Base-by-base conservation (phyloP, 202 grass and related monocot genomes). In the Zoysia matrella region DNA sequence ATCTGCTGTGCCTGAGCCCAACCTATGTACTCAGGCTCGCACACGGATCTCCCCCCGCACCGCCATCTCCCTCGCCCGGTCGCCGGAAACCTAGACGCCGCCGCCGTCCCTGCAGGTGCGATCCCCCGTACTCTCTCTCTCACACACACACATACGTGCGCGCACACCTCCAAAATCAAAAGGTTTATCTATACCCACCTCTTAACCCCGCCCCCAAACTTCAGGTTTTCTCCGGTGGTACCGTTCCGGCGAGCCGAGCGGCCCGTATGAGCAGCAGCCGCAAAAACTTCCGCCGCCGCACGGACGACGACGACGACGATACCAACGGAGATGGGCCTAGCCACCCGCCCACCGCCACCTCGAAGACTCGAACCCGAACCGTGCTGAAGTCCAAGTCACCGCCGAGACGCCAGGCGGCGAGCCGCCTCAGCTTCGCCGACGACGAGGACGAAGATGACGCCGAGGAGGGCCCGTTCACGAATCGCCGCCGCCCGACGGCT, bases 361-460 rank as follows among this genome's bases (percentile, higher is more conserved):
- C 78, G 18, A 88, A 77, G 71, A 50, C 90, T 61, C 87, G 83
- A 85, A 88, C 76, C 85, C 52, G 75, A 65, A 51, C 77, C 48
- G 43, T 53, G 71, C 70, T 69, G 39, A 95, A 85, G 80, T 44
- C 92, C 73, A 85, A 87, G 88, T 82, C 89, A 46, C 78, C 88
- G 45, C 74, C 85, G 46, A 91, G 84, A 15, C 72, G 74, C n/a
- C 83, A 86, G 75, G 78, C 83, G 10, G 73, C 80, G 13, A 95
- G 85, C 67, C 88, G 90, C 70, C 96, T 98, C 84, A 98, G 96
- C 90, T 98, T 98, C 82, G 96, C 87, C 36, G 90, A 92, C 54
- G 96, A 98, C 5, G 96, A 93, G 75, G 95, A 92, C 53, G 94
- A 91, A 7, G 90, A 98, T 15, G 86, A 89, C 36, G 81, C 74